Evolutionary conservation across 345 rosid species (phyloP).

Genomic region (Salix viminalis): DNA sequence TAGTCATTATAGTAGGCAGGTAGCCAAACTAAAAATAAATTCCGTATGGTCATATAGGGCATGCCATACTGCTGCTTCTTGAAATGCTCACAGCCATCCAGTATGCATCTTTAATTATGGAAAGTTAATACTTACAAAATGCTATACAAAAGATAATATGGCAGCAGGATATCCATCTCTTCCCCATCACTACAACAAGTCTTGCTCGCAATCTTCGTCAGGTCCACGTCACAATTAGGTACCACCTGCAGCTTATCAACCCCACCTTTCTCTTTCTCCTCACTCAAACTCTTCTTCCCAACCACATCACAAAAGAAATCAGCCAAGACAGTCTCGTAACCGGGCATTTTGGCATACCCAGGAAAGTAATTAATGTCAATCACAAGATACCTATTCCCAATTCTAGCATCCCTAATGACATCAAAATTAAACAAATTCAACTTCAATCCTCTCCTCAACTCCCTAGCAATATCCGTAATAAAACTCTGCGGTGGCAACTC

Average conservation of each 20-base stretch:
- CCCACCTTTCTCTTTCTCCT: background rate
- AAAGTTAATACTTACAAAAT: background rate
- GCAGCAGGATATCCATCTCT: background rate
- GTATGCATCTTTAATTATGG: background rate
- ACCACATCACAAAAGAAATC: conserved; percentile 48
- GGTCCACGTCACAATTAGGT: conserved; percentile 18
- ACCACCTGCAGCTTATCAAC: background rate
- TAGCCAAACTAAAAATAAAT: background rate
- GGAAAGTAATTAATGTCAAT: conserved; percentile 69
- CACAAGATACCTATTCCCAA: conserved; percentile 44
- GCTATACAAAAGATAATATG: background rate
- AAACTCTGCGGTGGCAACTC: conserved; percentile 49
- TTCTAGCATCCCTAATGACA: conserved; percentile 51
- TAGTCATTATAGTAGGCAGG: background rate
- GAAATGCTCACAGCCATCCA: background rate
- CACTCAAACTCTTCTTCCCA: background rate
- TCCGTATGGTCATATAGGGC: background rate
- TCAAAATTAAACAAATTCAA: conserved; percentile 62
- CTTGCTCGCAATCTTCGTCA: conserved; percentile 16
- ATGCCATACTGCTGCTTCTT: background rate
- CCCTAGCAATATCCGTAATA: conserved; percentile 39
- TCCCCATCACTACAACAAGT: conserved; percentile 26
- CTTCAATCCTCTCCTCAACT: conserved; percentile 43
- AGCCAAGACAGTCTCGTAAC: conserved; percentile 45
- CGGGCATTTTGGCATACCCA: conserved; percentile 58